Evolutionary conservation across 2,329 filamentous ascomycete genomes (phyloP).

Genomic region (Penicillium digitatum): DNA sequence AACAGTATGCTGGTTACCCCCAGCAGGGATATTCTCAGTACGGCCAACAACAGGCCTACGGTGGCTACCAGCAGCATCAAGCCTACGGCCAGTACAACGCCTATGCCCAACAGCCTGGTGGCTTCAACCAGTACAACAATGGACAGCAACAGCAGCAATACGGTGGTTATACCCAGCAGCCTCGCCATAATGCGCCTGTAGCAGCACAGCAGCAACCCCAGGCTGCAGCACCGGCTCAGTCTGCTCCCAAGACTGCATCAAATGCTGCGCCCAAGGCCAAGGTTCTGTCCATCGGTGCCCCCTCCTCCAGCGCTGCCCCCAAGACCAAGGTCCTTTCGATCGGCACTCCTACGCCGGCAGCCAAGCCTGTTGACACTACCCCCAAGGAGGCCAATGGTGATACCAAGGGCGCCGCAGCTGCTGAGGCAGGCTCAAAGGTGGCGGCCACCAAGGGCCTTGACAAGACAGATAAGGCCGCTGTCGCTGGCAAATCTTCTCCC

Average conservation of each 20-base stretch:
- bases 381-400: conserved; percentile 44
- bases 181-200: conserved; percentile 46
- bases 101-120: conserved; percentile 53
- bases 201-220: conserved; percentile 36
- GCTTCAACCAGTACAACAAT: conserved; percentile 55
- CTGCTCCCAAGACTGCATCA: conserved; percentile 49
- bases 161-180: conserved; percentile 59
- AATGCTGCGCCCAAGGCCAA: conserved; percentile 53
- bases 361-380: conserved; percentile 48
- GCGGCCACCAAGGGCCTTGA: conserved; percentile 84
- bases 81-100: conserved; percentile 40
- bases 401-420: conserved; percentile 44
- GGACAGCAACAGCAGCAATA: conserved; percentile 42
- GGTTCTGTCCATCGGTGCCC: conserved; percentile 58
- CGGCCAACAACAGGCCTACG: conserved; percentile 24
- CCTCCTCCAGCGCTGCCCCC: conserved; percentile 42
- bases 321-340: conserved; percentile 77
- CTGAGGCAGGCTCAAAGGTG: conserved; percentile 74
- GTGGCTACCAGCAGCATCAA: conserved; percentile 39
- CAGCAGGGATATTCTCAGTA: conserved; percentile 39
- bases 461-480: conserved; percentile 67
- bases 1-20: conserved; percentile 47
- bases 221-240: conserved; percentile 42
- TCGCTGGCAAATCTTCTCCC: conserved; percentile 72
- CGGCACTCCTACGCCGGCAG: conserved; percentile 48